Evolutionary conservation across 805 yeast species (phyloP).

Genomic region (Wickerhamomyces xylosicus): DNA sequence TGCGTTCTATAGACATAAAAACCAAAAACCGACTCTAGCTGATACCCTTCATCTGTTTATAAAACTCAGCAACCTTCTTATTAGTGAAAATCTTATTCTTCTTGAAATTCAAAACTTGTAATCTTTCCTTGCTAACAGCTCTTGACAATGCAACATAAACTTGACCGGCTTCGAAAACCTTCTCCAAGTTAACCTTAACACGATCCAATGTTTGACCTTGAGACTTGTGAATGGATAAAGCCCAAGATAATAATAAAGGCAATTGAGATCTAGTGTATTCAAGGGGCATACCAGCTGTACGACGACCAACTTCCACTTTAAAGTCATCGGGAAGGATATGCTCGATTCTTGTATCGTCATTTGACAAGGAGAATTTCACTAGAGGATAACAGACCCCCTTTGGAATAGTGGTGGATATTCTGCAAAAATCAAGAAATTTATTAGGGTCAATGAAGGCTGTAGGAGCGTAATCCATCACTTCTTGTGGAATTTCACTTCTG

Average conservation of each 20-base stretch:
- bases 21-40: neutral
- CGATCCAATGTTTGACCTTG: constrained; percentile 77
- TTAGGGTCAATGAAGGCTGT: constrained; percentile 7
- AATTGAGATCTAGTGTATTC: constrained; percentile 40
- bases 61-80: constrained; percentile 50
- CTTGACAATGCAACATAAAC: constrained; percentile 77
- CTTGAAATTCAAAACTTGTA: constrained; percentile 59
- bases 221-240: constrained; percentile 73
- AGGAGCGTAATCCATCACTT: constrained; percentile 18
- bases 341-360: constrained; percentile 19
- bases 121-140: constrained; percentile 55
- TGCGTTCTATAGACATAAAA: neutral
- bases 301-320: constrained; percentile 20
- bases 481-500: constrained; percentile 14
- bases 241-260: constrained; percentile 73
- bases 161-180: constrained; percentile 72
- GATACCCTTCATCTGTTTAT: constrained; percentile 29
- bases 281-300: constrained; percentile 18
- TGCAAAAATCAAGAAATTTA: constrained; percentile 10
- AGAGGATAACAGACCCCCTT: constrained; percentile 26
- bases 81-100: constrained; percentile 48
- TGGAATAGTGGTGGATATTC: constrained; percentile 7
- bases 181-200: constrained; percentile 57
- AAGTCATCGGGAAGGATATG: constrained; percentile 6
- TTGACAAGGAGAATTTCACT: constrained; percentile 32